A percentile compares a stretch with the other conserved stretches of the same genome.
These are phyloP conservation scores for Suillus alpinus DNA, from an alignment of 768 basidiomycete genomes.

Conservation along the genomic window DNA sequence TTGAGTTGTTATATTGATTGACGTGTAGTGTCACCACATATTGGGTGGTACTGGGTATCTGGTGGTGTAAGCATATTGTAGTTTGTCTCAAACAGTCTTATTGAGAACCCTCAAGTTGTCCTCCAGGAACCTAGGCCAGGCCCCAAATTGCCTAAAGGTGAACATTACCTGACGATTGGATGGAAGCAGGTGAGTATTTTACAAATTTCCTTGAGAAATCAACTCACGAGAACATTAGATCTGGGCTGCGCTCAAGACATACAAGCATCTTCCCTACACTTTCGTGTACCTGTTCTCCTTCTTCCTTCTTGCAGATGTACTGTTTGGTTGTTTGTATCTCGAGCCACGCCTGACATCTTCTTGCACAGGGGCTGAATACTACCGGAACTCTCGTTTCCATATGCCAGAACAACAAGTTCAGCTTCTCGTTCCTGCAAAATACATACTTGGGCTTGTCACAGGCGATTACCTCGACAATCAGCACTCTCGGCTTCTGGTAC, in stretches of 20 bases:
- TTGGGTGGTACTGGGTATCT: slow-evolving; percentile 78
- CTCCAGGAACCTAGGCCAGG: slow-evolving; percentile 86
- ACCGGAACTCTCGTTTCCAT: slow-evolving; percentile 73
- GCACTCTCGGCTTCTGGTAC: slow-evolving; percentile 80
- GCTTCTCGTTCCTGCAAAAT: slow-evolving; percentile 77
- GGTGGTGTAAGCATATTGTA: slow-evolving; percentile 69
- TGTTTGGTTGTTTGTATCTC: slow-evolving; percentile 4
- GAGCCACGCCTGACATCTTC: background rate
- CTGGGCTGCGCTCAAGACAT: slow-evolving; percentile 72
- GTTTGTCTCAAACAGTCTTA: background rate
- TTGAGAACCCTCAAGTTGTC: slow-evolving; percentile 48
- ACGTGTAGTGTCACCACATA: slow-evolving; percentile 59
- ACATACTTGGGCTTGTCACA: slow-evolving; percentile 78
- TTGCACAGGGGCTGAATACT: slow-evolving; percentile 69
- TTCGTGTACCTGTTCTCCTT: slow-evolving; percentile 76
- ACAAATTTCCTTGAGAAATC: background rate
- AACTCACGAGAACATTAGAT: slow-evolving; percentile 45
- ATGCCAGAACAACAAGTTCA: slow-evolving; percentile 78
- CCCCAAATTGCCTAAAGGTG: slow-evolving; percentile 71
- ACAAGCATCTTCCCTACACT: slow-evolving; percentile 75
- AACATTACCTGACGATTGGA: slow-evolving; percentile 76
- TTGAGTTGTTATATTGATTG: background rate
- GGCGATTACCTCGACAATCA: slow-evolving; percentile 69
- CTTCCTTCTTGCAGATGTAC: slow-evolving; percentile 78
- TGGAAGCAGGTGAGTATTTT: slow-evolving; percentile 66